Conservation (phyloP, 108 stramenopile species). For the Pseudonitzschia pungens region DNA sequence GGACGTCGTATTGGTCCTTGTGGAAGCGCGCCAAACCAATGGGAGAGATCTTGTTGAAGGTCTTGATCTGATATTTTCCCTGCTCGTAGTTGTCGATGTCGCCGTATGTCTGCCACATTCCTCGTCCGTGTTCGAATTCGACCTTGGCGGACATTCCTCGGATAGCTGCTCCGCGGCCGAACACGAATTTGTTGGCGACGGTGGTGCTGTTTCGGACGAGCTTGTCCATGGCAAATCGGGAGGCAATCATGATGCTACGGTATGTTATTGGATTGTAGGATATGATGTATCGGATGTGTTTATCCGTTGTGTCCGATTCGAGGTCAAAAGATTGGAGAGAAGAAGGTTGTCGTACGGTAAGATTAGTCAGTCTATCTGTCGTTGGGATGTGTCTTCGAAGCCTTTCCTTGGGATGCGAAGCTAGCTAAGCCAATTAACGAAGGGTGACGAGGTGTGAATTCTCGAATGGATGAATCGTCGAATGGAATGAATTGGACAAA, state of each 20-base stretch:
- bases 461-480: no score
- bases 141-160: slow-evolving; percentile 54
- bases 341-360: no score
- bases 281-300: neutral
- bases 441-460: neutral
- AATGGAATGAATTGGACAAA: neutral
- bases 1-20: slow-evolving; percentile 65
- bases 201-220: slow-evolving; percentile 3
- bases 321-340: no score
- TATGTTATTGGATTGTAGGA: no score
- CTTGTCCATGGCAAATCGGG: slow-evolving; percentile 17
- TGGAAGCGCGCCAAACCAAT: slow-evolving; percentile 70
- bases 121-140: slow-evolving; percentile 78
- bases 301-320: neutral
- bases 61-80: slow-evolving; percentile 89
- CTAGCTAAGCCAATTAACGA: no score
- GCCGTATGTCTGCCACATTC: slow-evolving; percentile 80
- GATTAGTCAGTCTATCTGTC: neutral
- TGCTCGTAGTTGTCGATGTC: slow-evolving; percentile 65
- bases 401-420: neutral
- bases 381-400: neutral
- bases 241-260: slow-evolving; percentile 20
- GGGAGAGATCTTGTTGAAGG: slow-evolving; percentile 92
- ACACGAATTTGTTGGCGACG: slow-evolving; percentile 7
- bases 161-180: slow-evolving; percentile 2